Conservation (phyloP, 441 rosid species). For the Geranium incanum region DNA sequence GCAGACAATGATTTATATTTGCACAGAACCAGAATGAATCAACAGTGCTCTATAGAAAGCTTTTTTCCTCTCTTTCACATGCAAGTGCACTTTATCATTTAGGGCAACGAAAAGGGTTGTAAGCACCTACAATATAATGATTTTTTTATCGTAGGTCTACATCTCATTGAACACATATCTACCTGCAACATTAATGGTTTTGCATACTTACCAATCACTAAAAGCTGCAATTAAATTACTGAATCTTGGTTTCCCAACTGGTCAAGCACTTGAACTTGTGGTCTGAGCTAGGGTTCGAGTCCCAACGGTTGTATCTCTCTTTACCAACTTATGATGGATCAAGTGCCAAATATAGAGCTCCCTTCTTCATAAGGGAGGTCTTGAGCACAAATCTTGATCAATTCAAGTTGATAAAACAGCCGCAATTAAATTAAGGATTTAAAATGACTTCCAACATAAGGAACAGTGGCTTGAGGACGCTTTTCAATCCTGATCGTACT, state of each 20-base stretch:
- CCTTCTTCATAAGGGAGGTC: no score
- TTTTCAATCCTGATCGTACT: neutral
- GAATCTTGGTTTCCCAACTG: no score
- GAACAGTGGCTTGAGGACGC: constrained; percentile 11
- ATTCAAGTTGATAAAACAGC: neutral
- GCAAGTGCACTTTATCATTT: neutral
- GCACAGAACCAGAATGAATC: neutral
- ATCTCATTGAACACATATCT: constrained; percentile 8
- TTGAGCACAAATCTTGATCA: no score
- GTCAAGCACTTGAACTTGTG: no score
- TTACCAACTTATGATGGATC: no score
- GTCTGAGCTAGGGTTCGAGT: no score
- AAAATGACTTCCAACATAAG: constrained; percentile 2
- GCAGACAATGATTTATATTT: constrained; percentile 13
- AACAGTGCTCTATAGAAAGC: neutral
- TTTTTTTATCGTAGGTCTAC: neutral
- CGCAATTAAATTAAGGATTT: neutral
- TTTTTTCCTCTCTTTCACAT: neutral
- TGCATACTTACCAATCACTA: constrained; percentile 6
- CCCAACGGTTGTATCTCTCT: no score
- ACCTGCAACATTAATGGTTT: constrained; percentile 1
- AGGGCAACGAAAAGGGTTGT: constrained; percentile 4
- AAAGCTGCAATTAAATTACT: constrained; percentile 4
- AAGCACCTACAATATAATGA: neutral
- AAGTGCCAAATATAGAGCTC: no score